Evolutionary conservation across 1,284 basidiomycete species (phyloP).

Genomic region (Cutaneotrichosporon dermatis): DNA sequence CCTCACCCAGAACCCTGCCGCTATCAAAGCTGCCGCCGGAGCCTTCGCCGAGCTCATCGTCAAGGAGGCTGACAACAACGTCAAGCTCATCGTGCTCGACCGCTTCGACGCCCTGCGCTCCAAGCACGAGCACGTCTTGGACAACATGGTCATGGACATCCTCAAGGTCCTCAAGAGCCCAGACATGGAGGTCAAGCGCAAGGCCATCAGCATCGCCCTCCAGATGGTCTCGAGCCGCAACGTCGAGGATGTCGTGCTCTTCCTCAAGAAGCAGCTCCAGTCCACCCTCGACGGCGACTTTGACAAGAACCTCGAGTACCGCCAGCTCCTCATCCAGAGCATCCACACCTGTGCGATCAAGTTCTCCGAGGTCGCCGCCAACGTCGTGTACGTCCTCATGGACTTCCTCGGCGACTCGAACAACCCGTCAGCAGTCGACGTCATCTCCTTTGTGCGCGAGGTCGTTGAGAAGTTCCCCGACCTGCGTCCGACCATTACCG

Average conservation of each 20-base stretch:
- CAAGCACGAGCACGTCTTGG: conserved; percentile 87
- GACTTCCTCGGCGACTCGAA: conserved; percentile 96
- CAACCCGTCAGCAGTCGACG: conserved; percentile 92
- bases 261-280: conserved; percentile 97
- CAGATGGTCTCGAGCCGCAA: conserved; percentile 93
- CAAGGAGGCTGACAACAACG: conserved; percentile 98
- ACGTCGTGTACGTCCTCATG: conserved; percentile 95
- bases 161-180: conserved; percentile 74
- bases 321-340: conserved; percentile 93
- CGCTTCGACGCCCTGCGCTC: conserved; percentile 78
- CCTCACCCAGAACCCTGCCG: conserved; percentile 91
- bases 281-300: conserved; percentile 80
- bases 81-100: conserved; percentile 96
- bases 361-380: conserved; percentile 96
- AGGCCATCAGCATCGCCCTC: conserved; percentile 83
- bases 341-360: conserved; percentile 96
- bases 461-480: conserved; percentile 97
- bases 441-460: conserved; percentile 92
- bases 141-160: conserved; percentile 92
- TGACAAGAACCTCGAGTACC: conserved; percentile 80
- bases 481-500: conserved; percentile 76
- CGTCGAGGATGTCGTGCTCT: conserved; percentile 94
- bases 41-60: conserved; percentile 85
- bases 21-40: conserved; percentile 89
- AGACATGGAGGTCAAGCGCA: conserved; percentile 94